Base-by-base conservation (phyloP, 441 rosid genomes). In the Omphalea diandra region DNA sequence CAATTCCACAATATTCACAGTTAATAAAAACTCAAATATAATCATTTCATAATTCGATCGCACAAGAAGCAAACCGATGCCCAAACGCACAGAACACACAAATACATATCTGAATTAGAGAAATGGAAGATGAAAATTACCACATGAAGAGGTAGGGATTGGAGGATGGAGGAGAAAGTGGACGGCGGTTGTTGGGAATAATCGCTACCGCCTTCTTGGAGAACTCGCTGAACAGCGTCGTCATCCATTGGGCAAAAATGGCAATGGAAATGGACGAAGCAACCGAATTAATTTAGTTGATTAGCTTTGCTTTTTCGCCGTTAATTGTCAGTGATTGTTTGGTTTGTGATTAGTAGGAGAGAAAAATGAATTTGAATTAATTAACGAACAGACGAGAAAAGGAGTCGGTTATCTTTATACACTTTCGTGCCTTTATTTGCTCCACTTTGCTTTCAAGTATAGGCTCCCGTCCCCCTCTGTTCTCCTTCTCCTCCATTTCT, bases 101-200 rank as follows among this genome's bases (percentile, higher is more conserved):
- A 24, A 1, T 31, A 18, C 14, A 17, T 14, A 12, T 5, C 26
- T 1, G n/a, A 29, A n/a, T 24, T 41, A 44, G 20, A 24, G 29
- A 26, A 62, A 33, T 18, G 32, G 50, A 18, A 22, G 27, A 24
- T 5, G 59, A n/a, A n/a, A n/a, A n/a, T n/a, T 71, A 94, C 99
- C 92, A 86, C 96, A 27, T 92, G 98, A 78, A 92, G 96, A 75
- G 99, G 97, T 60, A 95, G 97, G 38, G 95, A 89, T 68, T 88
- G 98, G 29, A 93, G 93, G 78, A 93, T 88, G 61, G 99, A 94
- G 40, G 94, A 74, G 1, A 97, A 87, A 73, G 98, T 82, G 38
- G 98, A 86, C 29, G 98, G 90, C 38, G 81, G 93, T 69, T 89
- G 98, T 68, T 86, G 97, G 85, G 82, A 89, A 84, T 80, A 90